Evolutionary conservation across 139 green algal genomes (phyloP), one percentile per base, ranked within the genome.

Genomic region (Zygnema circumcarinatum): DNA sequence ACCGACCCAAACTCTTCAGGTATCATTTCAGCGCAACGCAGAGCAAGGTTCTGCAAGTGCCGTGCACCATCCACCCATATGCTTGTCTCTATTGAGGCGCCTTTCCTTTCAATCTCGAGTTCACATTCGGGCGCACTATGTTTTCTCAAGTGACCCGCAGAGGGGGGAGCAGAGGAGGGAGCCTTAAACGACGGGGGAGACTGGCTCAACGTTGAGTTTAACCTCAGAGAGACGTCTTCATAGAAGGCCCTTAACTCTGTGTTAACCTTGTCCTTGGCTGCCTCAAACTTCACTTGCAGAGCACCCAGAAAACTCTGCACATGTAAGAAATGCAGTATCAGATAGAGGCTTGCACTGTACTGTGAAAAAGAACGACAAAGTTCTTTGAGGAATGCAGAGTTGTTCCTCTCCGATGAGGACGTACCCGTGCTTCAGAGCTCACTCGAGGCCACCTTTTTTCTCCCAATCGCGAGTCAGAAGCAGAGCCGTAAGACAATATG

Each of bases 241-340:
- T 38, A 7, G 22, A 88, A 88, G 2, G 33, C 22, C 7, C 47
- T 2, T 7, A 88, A 40, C 74, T 88, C 82, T 2, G 82, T 35
- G 52, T 88, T 85, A 31, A 88, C 82, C 16, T 88, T 47, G 11
- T 88, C 38, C 82, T 88, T 88, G n/a, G 73, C 73, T 32, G 73
- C 25, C 11, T 88, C 72, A 39, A 88, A 88, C 2, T 87, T 87
- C 69, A 7, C n/a, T 38, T 85, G 35, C 2, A 88, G 79, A 35
- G 67, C 29, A 29, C 36, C 79, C 32, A 86, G 54, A 2, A 76
- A 20, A 35, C 75, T 31, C 38, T 86, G 38, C 54, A 83, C 47
- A 62, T 7, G 16, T 62, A 25, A 62, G 47, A 62, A 62, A 62
- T 62, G 47, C 47, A 62, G 16, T 16, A 62, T 62, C 47, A n/a